Conservation (phyloP, 495 filamentous ascomycete genomes). For the Pyrenula aspistea region DNA sequence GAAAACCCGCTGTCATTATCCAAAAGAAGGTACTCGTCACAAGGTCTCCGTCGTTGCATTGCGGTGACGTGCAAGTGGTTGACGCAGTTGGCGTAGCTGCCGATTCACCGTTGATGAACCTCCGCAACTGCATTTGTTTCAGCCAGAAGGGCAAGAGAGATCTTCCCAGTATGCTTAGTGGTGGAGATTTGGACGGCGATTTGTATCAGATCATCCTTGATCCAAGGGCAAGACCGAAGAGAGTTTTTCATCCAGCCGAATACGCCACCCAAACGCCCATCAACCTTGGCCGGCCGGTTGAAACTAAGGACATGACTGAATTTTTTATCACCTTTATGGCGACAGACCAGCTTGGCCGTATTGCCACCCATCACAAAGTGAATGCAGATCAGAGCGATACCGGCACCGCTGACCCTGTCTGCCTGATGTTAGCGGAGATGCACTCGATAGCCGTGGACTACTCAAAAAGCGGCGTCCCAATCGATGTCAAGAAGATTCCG, state of each 20-base stretch:
- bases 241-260: conserved; percentile 43
- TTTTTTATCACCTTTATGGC: conserved; percentile 78
- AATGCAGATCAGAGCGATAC: conserved; percentile 45
- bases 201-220: conserved; percentile 68
- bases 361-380: conserved; percentile 54
- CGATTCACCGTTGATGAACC: conserved; percentile 42
- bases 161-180: conserved; percentile 62
- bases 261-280: conserved; percentile 46
- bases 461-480: conserved; percentile 64
- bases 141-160: conserved; percentile 56
- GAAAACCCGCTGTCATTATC: conserved; percentile 8
- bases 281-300: conserved; percentile 43
- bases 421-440: conserved; percentile 51
- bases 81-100: conserved; percentile 39
- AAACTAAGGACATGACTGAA: conserved; percentile 49
- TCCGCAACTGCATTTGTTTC: conserved; percentile 70
- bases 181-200: conserved; percentile 78
- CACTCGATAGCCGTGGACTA: conserved; percentile 75
- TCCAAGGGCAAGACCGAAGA: conserved; percentile 21
- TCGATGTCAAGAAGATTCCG: conserved; percentile 30
- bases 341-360: conserved; percentile 58
- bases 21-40: conserved; percentile 40
- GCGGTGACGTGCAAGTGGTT: conserved; percentile 64
- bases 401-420: conserved; percentile 46
- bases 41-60: conserved; percentile 63